Percentiles rank a stretch among this genome's conserved stretches.
These are phyloP conservation scores for Quaeritorhiza haematococci DNA, from an alignment of 371 early-diverging fungal genomes.

Conservation along the genomic window DNA sequence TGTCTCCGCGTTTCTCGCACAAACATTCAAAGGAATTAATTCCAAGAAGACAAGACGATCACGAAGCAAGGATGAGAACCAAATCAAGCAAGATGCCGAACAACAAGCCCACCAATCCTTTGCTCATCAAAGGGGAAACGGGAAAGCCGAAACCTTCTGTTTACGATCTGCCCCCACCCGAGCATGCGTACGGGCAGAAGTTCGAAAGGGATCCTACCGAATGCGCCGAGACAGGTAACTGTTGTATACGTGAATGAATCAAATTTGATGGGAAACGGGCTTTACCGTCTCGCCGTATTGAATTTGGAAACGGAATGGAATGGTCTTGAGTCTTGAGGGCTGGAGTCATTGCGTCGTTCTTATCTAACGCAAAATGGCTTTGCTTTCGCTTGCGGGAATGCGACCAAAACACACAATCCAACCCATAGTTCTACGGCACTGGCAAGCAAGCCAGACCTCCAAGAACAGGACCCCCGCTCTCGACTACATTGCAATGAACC, in stretches of 20 bases:
- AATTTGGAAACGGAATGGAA: background rate
- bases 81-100: no score
- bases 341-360: no score
- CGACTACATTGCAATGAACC: constrained; percentile 54
- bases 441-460: constrained; percentile 34
- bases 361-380: no score
- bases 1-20: no score
- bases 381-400: no score
- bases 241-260: background rate
- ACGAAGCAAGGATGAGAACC: no score
- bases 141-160: constrained; percentile 42
- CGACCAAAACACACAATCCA: background rate
- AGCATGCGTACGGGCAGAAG: constrained; percentile 45
- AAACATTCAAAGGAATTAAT: no score
- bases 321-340: background rate
- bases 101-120: constrained; percentile 28
- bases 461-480: constrained; percentile 38
- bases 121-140: constrained; percentile 37
- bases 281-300: background rate
- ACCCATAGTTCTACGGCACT: constrained; percentile 37
- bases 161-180: constrained; percentile 35
- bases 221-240: constrained; percentile 35
- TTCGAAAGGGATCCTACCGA: constrained; percentile 38
- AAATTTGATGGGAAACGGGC: background rate
- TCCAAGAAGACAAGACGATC: no score